Evolutionary conservation across 2,329 filamentous ascomycete species (phyloP).

Genomic region (Ophiostoma sp.): DNA sequence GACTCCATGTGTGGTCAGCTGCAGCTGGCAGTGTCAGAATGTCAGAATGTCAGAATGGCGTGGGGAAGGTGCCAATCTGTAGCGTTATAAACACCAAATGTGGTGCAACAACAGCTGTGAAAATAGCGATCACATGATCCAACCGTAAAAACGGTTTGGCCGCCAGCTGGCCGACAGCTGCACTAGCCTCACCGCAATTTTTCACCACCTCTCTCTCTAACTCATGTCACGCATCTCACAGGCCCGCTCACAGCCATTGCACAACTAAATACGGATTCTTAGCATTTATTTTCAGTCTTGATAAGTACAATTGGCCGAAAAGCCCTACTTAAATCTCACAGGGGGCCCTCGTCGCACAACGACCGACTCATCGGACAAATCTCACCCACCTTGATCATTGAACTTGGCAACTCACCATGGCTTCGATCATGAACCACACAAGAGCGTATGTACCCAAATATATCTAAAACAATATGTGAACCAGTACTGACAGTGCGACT

Average conservation of each 20-base stretch:
- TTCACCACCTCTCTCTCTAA: neutral
- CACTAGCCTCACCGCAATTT: neutral
- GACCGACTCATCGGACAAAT: neutral
- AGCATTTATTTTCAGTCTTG: neutral
- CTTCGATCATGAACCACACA: slow-evolving; percentile 18
- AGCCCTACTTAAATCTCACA: neutral
- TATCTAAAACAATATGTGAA: neutral
- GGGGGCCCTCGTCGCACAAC: neutral
- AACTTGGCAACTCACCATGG: too few relatives aligned
- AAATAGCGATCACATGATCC: neutral
- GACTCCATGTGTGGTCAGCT: neutral
- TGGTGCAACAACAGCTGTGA: neutral
- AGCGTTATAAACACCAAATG: neutral
- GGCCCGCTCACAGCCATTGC: neutral
- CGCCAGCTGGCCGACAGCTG: slow-evolving; percentile 7
- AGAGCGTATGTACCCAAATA: slow-evolving; percentile 24
- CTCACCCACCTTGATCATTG: neutral
- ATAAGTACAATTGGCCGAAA: neutral
- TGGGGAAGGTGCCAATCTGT: neutral
- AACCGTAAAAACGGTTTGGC: too few relatives aligned
- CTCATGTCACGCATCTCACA: neutral
- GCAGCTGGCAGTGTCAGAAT: neutral
- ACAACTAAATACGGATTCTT: neutral
- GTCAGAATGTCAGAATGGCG: neutral
- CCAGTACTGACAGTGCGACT: neutral